phyloP scores from a whole-genome alignment of 208 protist genomes.

The Acanthamoeba culbertsoni region DNA sequence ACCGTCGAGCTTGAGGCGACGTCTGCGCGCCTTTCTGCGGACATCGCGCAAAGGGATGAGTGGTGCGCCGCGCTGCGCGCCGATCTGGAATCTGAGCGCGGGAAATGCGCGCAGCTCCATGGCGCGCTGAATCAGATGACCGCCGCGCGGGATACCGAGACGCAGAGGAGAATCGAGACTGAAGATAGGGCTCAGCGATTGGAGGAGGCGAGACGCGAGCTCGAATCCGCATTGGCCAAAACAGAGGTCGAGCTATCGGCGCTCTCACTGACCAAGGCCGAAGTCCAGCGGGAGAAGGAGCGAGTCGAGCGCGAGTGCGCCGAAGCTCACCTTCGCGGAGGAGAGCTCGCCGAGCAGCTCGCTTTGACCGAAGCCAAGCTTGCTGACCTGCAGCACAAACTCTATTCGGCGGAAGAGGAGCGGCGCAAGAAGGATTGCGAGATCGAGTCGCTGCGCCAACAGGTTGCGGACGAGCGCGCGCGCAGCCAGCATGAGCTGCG shows the following conservation, averaged over 20 bases:
- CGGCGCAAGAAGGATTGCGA: not conserved
- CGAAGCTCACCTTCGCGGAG: not conserved
- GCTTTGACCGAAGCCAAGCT: not conserved
- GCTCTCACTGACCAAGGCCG: not conserved
- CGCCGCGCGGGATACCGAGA: no score
- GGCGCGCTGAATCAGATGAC: not conserved
- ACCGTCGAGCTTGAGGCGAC: not conserved
- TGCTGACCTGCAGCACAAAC: not conserved
- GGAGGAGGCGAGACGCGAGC: not conserved
- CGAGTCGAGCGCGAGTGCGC: not conserved
- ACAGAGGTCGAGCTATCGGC: not conserved
- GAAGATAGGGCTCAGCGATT: no score
- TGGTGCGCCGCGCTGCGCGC: not conserved
- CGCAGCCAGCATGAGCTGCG: not conserved
- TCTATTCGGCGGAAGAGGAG: not conserved
- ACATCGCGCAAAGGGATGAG: not conserved
- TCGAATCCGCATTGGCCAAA: not conserved
- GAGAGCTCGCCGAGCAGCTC: not conserved
- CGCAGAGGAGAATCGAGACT: no score
- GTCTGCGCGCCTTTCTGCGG: not conserved
- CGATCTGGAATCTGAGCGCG: not conserved
- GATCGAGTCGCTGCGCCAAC: not conserved
- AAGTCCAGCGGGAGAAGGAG: not conserved
- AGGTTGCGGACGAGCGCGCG: not conserved
- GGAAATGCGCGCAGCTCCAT: not conserved